phyloP scores from a whole-genome alignment of 768 basidiomycete species.

The Cubamyces sp. region DNA sequence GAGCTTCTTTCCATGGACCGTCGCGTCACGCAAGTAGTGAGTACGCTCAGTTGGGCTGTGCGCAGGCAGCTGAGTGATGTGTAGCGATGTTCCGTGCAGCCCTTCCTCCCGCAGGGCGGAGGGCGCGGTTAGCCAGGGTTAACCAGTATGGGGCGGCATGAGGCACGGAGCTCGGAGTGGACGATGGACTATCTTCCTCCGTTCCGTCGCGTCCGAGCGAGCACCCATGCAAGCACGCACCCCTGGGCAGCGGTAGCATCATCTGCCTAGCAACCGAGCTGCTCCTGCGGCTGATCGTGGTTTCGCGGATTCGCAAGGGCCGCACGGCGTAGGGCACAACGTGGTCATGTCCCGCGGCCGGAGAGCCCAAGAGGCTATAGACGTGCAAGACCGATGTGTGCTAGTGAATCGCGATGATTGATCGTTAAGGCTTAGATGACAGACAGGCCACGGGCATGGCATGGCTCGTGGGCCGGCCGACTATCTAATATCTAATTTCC shows the following conservation, averaged over 20 bases:
- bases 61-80: not conserved
- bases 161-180: constrained; percentile 3
- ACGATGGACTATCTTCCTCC: constrained; percentile 9
- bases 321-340: no score
- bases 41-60: constrained; percentile 12
- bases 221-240: not conserved
- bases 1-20: not conserved
- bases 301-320: not conserved
- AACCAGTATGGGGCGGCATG: no score
- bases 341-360: no score
- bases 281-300: not conserved
- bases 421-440: not conserved
- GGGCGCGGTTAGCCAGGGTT: not conserved
- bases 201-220: no score
- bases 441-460: no score
- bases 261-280: constrained; percentile 22
- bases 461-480: no score
- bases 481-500: constrained; percentile 21
- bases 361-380: not conserved
- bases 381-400: not conserved
- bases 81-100: not conserved
- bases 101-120: constrained; percentile 11
- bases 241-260: not conserved
- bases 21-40: not conserved
- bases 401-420: not conserved